A percentile compares a stretch with the other conserved stretches of the same genome.
Evolutionary conservation across 2,329 filamentous ascomycete species (phyloP).

Genomic region (Akanthomyces uredinophilus): DNA sequence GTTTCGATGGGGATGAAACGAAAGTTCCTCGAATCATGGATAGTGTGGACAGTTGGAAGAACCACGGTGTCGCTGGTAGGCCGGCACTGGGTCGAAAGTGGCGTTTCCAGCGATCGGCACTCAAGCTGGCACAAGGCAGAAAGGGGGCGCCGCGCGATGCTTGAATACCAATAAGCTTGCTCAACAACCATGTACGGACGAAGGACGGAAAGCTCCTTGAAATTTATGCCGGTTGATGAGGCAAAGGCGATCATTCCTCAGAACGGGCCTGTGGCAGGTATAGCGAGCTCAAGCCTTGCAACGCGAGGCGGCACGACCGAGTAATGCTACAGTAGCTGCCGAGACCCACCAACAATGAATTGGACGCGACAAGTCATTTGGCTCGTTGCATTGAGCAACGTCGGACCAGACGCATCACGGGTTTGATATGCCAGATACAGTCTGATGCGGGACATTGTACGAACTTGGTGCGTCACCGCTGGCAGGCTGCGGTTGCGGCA

Average conservation of each 20-base stretch:
- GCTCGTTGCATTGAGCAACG: neutral
- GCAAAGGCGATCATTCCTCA: neutral
- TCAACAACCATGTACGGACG: neutral
- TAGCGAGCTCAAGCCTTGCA: conserved; percentile 1
- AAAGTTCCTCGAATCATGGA: neutral
- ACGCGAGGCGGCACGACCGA: neutral
- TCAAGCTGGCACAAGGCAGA: neutral
- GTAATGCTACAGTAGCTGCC: neutral
- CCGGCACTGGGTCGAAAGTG: neutral
- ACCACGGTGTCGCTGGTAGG: neutral
- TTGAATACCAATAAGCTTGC: neutral
- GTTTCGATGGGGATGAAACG: neutral
- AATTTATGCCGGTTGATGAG: neutral
- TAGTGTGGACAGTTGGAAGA: neutral
- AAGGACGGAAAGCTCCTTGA: neutral
- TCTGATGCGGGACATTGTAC: neutral
- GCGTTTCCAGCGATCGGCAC: conserved; percentile 9
- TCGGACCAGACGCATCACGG: neutral
- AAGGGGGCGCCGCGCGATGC: neutral
- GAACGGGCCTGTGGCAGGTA: neutral
- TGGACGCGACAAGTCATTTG: neutral
- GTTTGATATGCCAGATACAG: neutral
- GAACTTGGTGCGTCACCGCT: neutral
- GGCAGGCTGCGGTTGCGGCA: neutral
- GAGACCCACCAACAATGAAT: neutral